A percentile compares a stretch with the other conserved stretches of the same genome.
Evolutionary conservation across 768 basidiomycete species (phyloP).

Genomic region (Lactarius indigo): DNA sequence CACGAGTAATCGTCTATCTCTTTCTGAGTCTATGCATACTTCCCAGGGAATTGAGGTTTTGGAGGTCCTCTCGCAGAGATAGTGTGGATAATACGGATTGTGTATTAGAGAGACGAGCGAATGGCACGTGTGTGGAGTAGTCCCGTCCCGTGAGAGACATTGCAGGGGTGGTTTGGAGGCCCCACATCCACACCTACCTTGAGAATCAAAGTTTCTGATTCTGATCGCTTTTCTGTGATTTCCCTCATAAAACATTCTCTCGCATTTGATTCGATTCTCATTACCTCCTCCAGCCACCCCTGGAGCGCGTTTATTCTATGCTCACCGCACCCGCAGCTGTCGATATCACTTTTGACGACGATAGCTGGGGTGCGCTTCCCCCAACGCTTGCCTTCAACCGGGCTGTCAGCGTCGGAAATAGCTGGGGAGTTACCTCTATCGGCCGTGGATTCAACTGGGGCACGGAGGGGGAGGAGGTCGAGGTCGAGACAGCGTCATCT

Average conservation of each 20-base stretch:
- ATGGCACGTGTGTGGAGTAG: slow-evolving; percentile 16
- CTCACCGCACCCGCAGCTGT: slow-evolving; percentile 51
- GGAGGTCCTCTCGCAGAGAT: background rate
- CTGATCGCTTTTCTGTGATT: background rate
- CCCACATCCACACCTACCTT: slow-evolving; percentile 1
- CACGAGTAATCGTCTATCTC: background rate
- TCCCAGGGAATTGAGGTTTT: background rate
- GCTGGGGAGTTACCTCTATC: slow-evolving; percentile 83
- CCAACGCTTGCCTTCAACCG: slow-evolving; percentile 46
- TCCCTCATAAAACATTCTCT: background rate
- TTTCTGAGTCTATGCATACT: background rate
- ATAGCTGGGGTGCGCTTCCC: slow-evolving; percentile 58
- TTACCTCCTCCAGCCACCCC: slow-evolving; percentile 5
- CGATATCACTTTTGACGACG: slow-evolving; percentile 62
- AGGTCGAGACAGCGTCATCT: slow-evolving; percentile 25
- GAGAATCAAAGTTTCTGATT: background rate
- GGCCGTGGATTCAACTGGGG: slow-evolving; percentile 81
- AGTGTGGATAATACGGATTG: background rate
- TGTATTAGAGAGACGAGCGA: background rate
- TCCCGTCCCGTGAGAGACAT: slow-evolving; percentile 8
- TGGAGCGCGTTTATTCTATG: slow-evolving; percentile 37
- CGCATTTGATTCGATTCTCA: background rate
- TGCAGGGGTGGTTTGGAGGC: background rate
- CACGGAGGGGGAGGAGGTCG: slow-evolving; percentile 32
- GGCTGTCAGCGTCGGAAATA: slow-evolving; percentile 65